These are phyloP conservation scores for Ambrosiella cleistominuta DNA, from an alignment of 2,329 filamentous ascomycete genomes.

Conservation along the genomic window DNA sequence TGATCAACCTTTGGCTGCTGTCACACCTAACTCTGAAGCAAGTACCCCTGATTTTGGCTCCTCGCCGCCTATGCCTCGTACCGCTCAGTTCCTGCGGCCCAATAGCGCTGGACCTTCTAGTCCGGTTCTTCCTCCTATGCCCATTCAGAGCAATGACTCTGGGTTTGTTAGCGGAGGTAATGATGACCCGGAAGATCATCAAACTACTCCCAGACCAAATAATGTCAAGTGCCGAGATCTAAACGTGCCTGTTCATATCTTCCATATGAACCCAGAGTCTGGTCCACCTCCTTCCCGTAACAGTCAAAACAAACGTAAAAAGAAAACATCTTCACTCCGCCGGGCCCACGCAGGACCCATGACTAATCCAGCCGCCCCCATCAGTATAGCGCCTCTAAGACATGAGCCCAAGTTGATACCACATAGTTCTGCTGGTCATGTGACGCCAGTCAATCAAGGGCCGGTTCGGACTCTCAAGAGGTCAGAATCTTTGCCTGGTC, in stretches of 20 bases:
- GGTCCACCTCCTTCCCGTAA: slow-evolving; percentile 4
- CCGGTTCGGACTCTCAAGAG: background rate
- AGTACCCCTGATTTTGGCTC: slow-evolving; percentile 76
- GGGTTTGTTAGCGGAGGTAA: slow-evolving; percentile 71
- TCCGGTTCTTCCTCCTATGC: slow-evolving; percentile 52
- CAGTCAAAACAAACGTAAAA: slow-evolving; percentile 2
- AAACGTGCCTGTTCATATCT: slow-evolving; percentile 11
- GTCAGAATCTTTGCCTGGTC: background rate
- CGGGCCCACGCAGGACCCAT: background rate
- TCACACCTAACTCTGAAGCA: slow-evolving; percentile 37
- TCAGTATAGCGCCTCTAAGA: background rate
- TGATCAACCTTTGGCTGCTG: slow-evolving; percentile 28
- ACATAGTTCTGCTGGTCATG: background rate
- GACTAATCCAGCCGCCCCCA: background rate
- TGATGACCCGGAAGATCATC: slow-evolving; percentile 38
- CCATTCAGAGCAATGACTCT: slow-evolving; percentile 50
- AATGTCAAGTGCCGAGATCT: slow-evolving; percentile 9
- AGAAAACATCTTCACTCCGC: background rate
- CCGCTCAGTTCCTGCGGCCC: slow-evolving; percentile 30
- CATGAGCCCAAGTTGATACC: background rate
- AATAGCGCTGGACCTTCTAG: slow-evolving; percentile 60
- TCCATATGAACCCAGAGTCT: slow-evolving; percentile 6
- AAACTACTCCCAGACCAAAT: slow-evolving; percentile 5
- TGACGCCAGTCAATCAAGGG: slow-evolving; percentile 18
- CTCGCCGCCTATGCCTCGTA: slow-evolving; percentile 65